A percentile compares a stretch with the other conserved stretches of the same genome.
Evolutionary conservation across 176 grass and related monocot genomes (phyloP).

Genomic region (Hsuehochloa calcarea): DNA sequence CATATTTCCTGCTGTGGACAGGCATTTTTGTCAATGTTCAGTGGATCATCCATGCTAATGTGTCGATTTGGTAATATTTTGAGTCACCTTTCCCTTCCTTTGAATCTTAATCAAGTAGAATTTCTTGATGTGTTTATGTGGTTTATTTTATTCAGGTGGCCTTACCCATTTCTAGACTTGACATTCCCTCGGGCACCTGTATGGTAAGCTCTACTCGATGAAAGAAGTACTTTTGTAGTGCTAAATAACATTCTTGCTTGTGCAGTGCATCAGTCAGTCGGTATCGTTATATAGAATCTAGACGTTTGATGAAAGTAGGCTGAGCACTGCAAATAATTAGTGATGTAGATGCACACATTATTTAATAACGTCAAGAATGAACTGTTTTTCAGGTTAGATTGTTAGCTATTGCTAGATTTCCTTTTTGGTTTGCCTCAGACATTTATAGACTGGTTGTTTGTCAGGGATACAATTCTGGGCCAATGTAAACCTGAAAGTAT

Average conservation of each 20-base stretch:
- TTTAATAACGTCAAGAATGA: background rate
- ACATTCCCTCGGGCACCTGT: conserved; percentile 49
- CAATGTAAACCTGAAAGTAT: too few species aligned
- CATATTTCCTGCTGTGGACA: conserved; percentile 82
- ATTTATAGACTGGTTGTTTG: background rate
- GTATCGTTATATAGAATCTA: background rate
- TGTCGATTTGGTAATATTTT: conserved; percentile 55
- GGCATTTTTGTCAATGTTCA: conserved; percentile 68
- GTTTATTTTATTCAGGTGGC: conserved; percentile 66
- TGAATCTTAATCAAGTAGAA: background rate
- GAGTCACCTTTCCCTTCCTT: background rate
- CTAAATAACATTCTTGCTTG: background rate
- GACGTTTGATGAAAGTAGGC: background rate
- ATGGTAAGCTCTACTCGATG: conserved; percentile 53
- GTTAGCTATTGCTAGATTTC: background rate
- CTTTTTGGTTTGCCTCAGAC: background rate
- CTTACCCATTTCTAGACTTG: conserved; percentile 97
- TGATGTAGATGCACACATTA: background rate
- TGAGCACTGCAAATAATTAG: background rate
- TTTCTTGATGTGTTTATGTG: background rate
- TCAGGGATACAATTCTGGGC: background rate
- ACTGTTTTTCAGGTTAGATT: background rate
- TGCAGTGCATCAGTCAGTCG: background rate
- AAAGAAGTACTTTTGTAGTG: background rate
- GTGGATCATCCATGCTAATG: conserved; percentile 64